phyloP scores from a whole-genome alignment of 1,139 yeast genomes.

The Candida tropicalis region DNA sequence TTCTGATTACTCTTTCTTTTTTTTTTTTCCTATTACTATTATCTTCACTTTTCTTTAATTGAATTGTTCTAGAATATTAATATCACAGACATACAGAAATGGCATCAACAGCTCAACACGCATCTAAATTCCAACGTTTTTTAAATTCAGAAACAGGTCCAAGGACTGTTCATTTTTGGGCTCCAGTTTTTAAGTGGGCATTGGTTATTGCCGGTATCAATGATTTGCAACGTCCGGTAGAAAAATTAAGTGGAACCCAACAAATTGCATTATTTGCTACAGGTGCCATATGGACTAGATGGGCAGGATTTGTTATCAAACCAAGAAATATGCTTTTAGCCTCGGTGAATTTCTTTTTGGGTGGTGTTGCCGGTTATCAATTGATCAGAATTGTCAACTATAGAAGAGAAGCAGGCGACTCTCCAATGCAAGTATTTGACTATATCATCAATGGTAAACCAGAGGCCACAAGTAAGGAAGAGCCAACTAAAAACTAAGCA shows the following conservation, averaged over 20 bases:
- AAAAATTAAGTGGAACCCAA: slow-evolving; percentile 88
- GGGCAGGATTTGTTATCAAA: slow-evolving; percentile 88
- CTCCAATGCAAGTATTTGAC: slow-evolving; percentile 53
- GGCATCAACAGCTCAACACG: slow-evolving; percentile 49
- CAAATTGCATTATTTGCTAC: slow-evolving; percentile 88
- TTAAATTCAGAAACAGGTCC: slow-evolving; percentile 93
- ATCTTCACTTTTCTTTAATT: background rate
- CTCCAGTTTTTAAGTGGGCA: slow-evolving; percentile 71
- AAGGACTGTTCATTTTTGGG: slow-evolving; percentile 95
- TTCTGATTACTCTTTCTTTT: background rate
- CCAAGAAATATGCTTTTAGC: slow-evolving; percentile 90
- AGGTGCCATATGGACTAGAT: slow-evolving; percentile 96
- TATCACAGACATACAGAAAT: slow-evolving; percentile 19
- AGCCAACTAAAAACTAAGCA: slow-evolving; percentile 3
- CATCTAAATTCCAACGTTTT: slow-evolving; percentile 70
- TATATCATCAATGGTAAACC: slow-evolving; percentile 59
- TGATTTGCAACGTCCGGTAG: slow-evolving; percentile 89
- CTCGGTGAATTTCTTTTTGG: slow-evolving; percentile 91
- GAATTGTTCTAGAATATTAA: background rate
- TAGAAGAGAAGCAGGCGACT: slow-evolving; percentile 54
- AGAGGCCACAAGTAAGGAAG: slow-evolving; percentile 12
- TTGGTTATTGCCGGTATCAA: slow-evolving; percentile 87
- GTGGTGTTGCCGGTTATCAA: slow-evolving; percentile 88
- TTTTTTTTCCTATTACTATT: background rate
- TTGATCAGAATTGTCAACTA: slow-evolving; percentile 67